Percentiles rank a stretch among this genome's conserved stretches.
These are phyloP conservation scores for Sporodiniella umbellata DNA, from an alignment of 371 early-diverging fungal species.

Conservation along the genomic window DNA sequence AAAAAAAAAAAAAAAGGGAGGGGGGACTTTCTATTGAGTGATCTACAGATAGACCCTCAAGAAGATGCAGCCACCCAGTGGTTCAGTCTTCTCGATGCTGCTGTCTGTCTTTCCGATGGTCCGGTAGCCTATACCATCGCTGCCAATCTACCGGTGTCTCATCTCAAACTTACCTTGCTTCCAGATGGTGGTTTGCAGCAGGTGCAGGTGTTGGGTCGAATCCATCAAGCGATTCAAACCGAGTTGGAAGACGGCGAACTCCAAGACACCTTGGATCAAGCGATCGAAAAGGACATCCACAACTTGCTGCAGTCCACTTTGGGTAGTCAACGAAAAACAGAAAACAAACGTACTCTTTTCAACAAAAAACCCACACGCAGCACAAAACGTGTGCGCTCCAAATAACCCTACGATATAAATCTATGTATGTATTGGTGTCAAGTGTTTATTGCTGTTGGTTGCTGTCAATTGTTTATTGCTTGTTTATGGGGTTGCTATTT, in stretches of 20 bases:
- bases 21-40: not conserved
- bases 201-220: constrained; percentile 12
- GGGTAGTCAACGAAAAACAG: too few relatives aligned
- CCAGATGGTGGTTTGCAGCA: constrained; percentile 40
- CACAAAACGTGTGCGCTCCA: too few relatives aligned
- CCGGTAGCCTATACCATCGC: not conserved
- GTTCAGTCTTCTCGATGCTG: constrained; percentile 11
- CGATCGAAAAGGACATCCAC: not conserved
- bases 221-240: not conserved
- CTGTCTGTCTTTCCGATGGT: not conserved
- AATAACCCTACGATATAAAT: not conserved
- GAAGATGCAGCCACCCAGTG: constrained; percentile 13
- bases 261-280: not conserved
- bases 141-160: constrained; percentile 10
- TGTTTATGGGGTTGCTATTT: not conserved
- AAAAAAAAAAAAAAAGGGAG: constrained; percentile 8
- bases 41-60: constrained; percentile 17
- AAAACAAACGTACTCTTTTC: too few relatives aligned
- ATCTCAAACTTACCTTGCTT: constrained; percentile 20
- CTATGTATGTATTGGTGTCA: not conserved
- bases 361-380: too few relatives aligned
- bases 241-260: not conserved
- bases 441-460: too few relatives aligned
- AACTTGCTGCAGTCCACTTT: not conserved
- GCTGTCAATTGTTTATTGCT: too few relatives aligned